Base-by-base conservation (phyloP, 1,139 yeast species). In the Pichia sp. region DNA sequence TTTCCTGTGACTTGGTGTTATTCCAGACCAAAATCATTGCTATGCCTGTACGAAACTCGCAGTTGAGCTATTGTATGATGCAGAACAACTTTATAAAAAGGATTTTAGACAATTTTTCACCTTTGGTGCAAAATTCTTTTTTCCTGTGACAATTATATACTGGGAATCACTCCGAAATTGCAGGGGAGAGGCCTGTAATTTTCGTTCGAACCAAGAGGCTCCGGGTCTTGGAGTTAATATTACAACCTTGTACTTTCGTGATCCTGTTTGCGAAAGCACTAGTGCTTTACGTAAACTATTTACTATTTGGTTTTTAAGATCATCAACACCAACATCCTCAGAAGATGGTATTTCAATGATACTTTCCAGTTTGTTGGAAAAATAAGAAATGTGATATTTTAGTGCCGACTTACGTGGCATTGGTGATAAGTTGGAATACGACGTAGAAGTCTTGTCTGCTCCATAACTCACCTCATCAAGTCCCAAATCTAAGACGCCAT, bases 151-250 rank as follows among this genome's bases (percentile, higher is more conserved):
- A 7, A 48, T n/a, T 8, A 55, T 48, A 38, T 51, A 55, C 8
- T 53, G 51, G 19, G 43, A 51, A 8, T 36, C 16, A 31, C 6
- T 11, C 6, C 40, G 29, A 8, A 44, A 30, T 6, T 7, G 8
- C 3, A 36, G 26, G 29, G 47, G 8, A 8, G 44, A 34, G 10
- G 26, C 8, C 19, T 31, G 6, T 10, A 55, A 10, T 34, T 55
- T 55, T 16, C 56, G 42, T 34, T 53, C 52, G 19, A 55, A 29
- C 58, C 58, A 55, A 15, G 56, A 45, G 38, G 58, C 58, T 8
- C 52, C 49, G 4, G 26, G 15, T 46, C 58, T 48, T 4, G 58
- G 58, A 8, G 56, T 53, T 15, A 55, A 41, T 4, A 53, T 53
- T 4, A 53, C 32, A 5, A 53, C 54, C 31, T 53, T 52, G 13